A percentile compares a stretch with the other conserved stretches of the same genome.
These are phyloP conservation scores for Alternaria sp. DNA, from an alignment of 2,329 filamentous ascomycete genomes.

Conservation along the genomic window DNA sequence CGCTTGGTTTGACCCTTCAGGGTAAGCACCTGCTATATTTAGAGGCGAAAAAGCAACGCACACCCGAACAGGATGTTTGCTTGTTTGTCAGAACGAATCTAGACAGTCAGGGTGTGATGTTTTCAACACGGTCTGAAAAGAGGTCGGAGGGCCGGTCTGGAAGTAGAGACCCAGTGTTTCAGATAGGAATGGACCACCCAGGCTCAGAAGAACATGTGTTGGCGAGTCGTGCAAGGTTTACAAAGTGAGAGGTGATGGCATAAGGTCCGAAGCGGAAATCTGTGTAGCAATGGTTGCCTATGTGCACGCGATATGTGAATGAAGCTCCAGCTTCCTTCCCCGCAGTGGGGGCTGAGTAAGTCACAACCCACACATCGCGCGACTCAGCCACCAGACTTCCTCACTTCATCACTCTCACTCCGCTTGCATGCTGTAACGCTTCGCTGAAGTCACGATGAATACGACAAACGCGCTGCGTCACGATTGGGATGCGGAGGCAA, in stretches of 20 bases:
- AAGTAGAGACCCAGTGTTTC: conserved; percentile 35
- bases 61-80: conserved; percentile 13
- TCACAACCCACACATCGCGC: conserved; percentile 16
- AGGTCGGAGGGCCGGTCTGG: conserved; percentile 15
- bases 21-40: conserved; percentile 23
- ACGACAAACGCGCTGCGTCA: conserved; percentile 10
- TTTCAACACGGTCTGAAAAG: conserved; percentile 32
- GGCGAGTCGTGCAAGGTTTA: conserved; percentile 1
- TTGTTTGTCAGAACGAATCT: conserved; percentile 14
- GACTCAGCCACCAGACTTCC: conserved; percentile 7
- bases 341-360: conserved; percentile 37
- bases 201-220: conserved; percentile 1
- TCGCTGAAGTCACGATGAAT: conserved; percentile 8
- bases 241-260: conserved; percentile 2
- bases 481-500: conserved; percentile 12
- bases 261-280: not conserved
- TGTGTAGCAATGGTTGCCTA: conserved; percentile 5
- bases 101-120: conserved; percentile 16
- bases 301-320: conserved; percentile 26
- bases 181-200: conserved; percentile 26
- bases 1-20: conserved; percentile 13
- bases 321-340: conserved; percentile 35
- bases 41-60: conserved; percentile 18
- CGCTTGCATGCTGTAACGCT: conserved; percentile 2
- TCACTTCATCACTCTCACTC: conserved; percentile 3